These are phyloP conservation scores for Avena sativa DNA, from an alignment of 176 grass and related monocot species.

Conservation along the genomic window DNA sequence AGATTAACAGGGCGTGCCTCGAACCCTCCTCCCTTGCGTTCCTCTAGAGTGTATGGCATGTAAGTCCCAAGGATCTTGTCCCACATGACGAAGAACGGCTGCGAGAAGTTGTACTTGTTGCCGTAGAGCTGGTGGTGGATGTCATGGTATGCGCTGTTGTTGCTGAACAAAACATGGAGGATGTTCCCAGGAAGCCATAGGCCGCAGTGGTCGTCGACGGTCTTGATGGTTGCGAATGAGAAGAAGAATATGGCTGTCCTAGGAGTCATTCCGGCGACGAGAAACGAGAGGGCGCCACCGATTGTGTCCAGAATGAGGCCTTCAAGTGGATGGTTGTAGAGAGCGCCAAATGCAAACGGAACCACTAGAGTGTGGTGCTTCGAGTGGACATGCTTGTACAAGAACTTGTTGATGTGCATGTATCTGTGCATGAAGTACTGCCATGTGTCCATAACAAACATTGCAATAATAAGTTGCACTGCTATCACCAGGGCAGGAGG, in stretches of 20 bases:
- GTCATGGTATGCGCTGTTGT: slow-evolving; percentile 80
- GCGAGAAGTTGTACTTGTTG: slow-evolving; percentile 77
- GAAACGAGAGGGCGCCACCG: slow-evolving; percentile 57
- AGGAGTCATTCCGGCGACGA: slow-evolving; percentile 63
- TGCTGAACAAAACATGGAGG: slow-evolving; percentile 62
- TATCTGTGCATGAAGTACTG: slow-evolving; percentile 94
- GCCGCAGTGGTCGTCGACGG: slow-evolving; percentile 66
- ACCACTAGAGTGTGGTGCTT: slow-evolving; percentile 75
- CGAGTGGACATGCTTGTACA: slow-evolving; percentile 79
- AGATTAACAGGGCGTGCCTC: slow-evolving; percentile 62
- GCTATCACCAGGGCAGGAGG: slow-evolving; percentile 51
- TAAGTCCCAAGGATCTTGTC: slow-evolving; percentile 75
- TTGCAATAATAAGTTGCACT: slow-evolving; percentile 60
- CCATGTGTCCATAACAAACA: slow-evolving; percentile 87
- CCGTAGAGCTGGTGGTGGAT: slow-evolving; percentile 79
- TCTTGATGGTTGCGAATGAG: slow-evolving; percentile 75
- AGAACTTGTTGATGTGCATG: slow-evolving; percentile 85
- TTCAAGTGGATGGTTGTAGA: slow-evolving; percentile 74
- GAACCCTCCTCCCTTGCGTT: slow-evolving; percentile 63
- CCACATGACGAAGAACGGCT: slow-evolving; percentile 76
- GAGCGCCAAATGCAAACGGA: slow-evolving; percentile 68
- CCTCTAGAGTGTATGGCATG: slow-evolving; percentile 68
- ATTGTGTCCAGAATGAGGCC: slow-evolving; percentile 73
- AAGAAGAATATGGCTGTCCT: slow-evolving; percentile 70
- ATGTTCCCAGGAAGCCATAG: slow-evolving; percentile 72